Base-by-base conservation (phyloP, 2,329 filamentous ascomycete species). In the Elsinoe perseae region DNA sequence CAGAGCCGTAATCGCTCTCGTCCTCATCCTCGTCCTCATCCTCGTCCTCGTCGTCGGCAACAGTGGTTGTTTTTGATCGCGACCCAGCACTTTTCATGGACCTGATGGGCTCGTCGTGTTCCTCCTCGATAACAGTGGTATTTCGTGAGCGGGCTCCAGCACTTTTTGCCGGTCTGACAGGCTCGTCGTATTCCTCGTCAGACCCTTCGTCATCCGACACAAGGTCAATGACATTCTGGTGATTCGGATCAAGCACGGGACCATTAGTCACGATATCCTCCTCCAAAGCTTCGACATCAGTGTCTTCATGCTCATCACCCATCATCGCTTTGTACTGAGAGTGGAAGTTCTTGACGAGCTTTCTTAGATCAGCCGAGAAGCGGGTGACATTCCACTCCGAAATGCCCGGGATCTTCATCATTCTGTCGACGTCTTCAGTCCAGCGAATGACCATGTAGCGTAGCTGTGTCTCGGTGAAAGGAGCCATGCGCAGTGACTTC, bases 381-480 rank as follows among this genome's bases (percentile, higher is more conserved):
- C 74, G 73, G 43, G 75, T 66, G 21, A 89, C 84, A 65, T 82
- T 85, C 23, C 82, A 80, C 1, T 67, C 61, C 55, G 85, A 78
- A 57, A 91, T 84, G 8, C 78, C 80, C 0, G 77, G 77, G 50
- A 92, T 86, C 7, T 70, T 69, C 28, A 71, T 72, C 82, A 93
- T 86, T 57, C 82, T 73, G 14, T 80, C 77, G 8, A 81, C 64
- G 7, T 75, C 81, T 6, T 73, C 76, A 0, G 86, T 87, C 75
- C 86, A 86, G 30, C 76, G 70, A 50, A 89, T 81, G 10, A 81
- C 84, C 85, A 93, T 91, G 62, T 85, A 80, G 32, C 84, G 81
- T 52, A 90, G 77, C 12, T 88, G 77, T 20, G 76, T 77, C 59
- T 89, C 84, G 0, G 82, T 83, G 66, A 93, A 93, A 0, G 77